Evolutionary conservation across 2,329 filamentous ascomycete species (phyloP), one percentile per base, ranked within the genome.

Genomic region (Fusarium redolens): DNA sequence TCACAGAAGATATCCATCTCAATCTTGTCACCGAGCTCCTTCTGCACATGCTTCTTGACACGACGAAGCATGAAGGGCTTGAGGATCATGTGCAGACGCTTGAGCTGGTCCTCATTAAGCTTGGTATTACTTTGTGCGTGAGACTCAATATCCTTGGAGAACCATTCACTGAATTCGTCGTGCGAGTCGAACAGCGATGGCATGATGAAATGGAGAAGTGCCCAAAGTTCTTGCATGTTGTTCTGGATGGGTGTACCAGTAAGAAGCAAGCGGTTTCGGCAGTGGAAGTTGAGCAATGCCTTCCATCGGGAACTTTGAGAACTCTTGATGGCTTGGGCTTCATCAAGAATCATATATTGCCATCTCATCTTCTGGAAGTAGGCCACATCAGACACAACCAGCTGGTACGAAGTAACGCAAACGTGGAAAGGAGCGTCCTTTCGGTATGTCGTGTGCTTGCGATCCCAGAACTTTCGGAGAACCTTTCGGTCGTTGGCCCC

Each of bases 281-380:
- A 98, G 81, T 97, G 93, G 87, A 98, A 98, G 56, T 92, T 93
- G 51, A 99, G 87, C 73, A 99, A 83, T 74, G 93, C 95, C 88
- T 98, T 99, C 96, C 96, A 99, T 79, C 96, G 91, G 20, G 95
- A 97, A 85, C 95, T 98, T 78, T 93, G 91, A 1, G 96, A 98
- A 70, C 95, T 98, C 86, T 99, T 99, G 90, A 99, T 98, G 74
- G 96, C 96, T 81, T 99, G 96, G 4, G 96, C 96, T 83, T 99
- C 96, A 77, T 99, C 96, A 44, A 99, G 89, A 82, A 99, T 98
- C 96, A 99, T 99, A 86, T 99, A 98, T 84, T 98, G 96, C 96
- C 96, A 99, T 77, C 93, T 93, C 88, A 99, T 96, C 86, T 98
- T 98, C 83, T 98, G 96, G 85, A 99, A 98, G 82, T 99, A 99